phyloP scores from a whole-genome alignment of 75 land plant species.

The Cunninghamia lanceolata region DNA sequence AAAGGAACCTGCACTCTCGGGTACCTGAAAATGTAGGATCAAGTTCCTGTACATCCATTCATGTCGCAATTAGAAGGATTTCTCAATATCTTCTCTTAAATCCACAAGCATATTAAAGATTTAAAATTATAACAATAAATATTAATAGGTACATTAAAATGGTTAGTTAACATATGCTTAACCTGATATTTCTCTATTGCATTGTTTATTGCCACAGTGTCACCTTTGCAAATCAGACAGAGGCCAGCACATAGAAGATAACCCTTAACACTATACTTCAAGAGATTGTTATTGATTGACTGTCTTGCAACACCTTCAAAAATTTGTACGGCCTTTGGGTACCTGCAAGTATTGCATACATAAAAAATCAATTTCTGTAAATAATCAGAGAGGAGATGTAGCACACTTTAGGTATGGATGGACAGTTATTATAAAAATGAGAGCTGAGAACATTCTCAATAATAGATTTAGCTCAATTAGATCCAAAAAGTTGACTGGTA shows the following conservation, averaged over 20 bases:
- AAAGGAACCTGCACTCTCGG: conserved; percentile 74
- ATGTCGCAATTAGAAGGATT: not conserved
- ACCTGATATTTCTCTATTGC: conserved; percentile 91
- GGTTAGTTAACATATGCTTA: not conserved
- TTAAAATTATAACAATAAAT: not conserved
- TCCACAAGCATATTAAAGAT: not conserved
- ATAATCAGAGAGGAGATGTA: not conserved
- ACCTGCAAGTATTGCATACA: conserved; percentile 45
- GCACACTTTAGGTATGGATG: not conserved
- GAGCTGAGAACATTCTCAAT: not conserved
- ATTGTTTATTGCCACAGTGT: conserved; percentile 75
- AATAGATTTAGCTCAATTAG: not conserved
- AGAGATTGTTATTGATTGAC: conserved; percentile 72
- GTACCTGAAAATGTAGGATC: conserved; percentile 94
- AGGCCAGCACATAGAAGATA: conserved; percentile 89
- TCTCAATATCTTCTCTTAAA: not conserved
- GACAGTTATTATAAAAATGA: not conserved
- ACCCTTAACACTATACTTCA: conserved; percentile 94
- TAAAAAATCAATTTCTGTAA: not conserved
- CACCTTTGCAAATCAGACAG: conserved; percentile 83
- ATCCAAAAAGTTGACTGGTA: not conserved
- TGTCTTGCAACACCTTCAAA: conserved; percentile 84
- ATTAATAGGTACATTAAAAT: not conserved
- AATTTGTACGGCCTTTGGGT: conserved; percentile 78
- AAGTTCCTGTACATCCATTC: conserved; percentile 60